A percentile compares a stretch with the other conserved stretches of the same genome.
These are phyloP conservation scores for Talaromyces funiculosus DNA, from an alignment of 2,329 filamentous ascomycete species.

Conservation along the genomic window DNA sequence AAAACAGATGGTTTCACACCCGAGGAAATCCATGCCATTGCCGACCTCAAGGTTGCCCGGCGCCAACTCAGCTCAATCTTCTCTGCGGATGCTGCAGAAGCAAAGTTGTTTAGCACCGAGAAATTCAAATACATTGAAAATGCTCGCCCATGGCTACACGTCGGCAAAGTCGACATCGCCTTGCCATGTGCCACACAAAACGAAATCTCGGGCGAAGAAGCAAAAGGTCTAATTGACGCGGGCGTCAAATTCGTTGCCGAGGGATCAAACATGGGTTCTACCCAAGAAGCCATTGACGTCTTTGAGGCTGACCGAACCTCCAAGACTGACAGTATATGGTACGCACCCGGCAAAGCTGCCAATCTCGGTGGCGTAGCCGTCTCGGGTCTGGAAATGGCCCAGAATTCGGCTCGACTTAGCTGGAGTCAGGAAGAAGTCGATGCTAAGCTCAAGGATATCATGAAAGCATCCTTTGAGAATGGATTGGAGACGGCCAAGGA, in stretches of 20 bases:
- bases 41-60: constrained; percentile 78
- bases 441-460: constrained; percentile 82
- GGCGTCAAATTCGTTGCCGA: constrained; percentile 86
- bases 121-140: constrained; percentile 83
- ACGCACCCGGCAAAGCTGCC: constrained; percentile 92
- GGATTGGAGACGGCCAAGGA: constrained; percentile 83
- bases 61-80: constrained; percentile 72
- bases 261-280: constrained; percentile 99
- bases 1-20: constrained; percentile 62
- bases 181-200: constrained; percentile 96
- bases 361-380: constrained; percentile 97
- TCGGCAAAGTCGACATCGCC: constrained; percentile 82
- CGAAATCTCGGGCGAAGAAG: constrained; percentile 90
- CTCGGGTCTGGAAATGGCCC: constrained; percentile 96
- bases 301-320: constrained; percentile 71
- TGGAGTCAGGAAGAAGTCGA: constrained; percentile 93
- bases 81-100: constrained; percentile 48
- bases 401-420: constrained; percentile 81
- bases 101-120: constrained; percentile 21
- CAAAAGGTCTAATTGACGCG: constrained; percentile 67
- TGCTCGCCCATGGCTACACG: constrained; percentile 85
- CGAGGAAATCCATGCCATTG: constrained; percentile 73
- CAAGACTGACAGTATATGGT: constrained; percentile 80
- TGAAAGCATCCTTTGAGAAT: constrained; percentile 89
- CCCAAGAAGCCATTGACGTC: constrained; percentile 85